These are phyloP conservation scores for Balamuthia mandrillaris DNA, from an alignment of 208 protist species.

Conservation along the genomic window DNA sequence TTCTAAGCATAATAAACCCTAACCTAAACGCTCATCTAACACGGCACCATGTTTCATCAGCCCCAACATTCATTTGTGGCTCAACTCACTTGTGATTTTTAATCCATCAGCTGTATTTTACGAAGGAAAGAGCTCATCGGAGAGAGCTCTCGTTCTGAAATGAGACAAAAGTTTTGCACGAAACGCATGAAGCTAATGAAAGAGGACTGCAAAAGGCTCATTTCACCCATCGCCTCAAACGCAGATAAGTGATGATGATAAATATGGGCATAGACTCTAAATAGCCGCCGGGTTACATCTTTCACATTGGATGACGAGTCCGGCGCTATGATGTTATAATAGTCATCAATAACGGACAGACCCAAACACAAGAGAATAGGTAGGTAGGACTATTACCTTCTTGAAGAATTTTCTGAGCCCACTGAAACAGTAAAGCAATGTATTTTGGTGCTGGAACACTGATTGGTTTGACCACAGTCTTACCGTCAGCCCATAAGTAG, in stretches of 20 bases:
- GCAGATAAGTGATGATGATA: background rate
- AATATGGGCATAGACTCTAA: slow-evolving; percentile 11
- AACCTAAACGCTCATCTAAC: too few species aligned
- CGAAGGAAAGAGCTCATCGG: background rate
- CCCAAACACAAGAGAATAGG: background rate
- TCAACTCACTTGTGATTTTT: too few species aligned
- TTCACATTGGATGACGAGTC: background rate
- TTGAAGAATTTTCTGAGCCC: background rate
- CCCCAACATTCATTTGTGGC: too few species aligned
- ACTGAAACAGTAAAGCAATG: background rate
- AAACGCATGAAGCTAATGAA: background rate
- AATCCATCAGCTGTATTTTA: background rate
- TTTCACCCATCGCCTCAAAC: slow-evolving; percentile 10
- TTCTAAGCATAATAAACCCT: too few species aligned
- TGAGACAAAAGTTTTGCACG: background rate
- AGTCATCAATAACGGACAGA: background rate
- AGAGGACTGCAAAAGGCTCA: slow-evolving; percentile 5
- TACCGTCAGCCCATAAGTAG: slow-evolving; percentile 11
- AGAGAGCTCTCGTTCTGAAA: background rate
- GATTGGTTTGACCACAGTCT: background rate
- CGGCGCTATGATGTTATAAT: background rate
- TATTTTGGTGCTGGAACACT: background rate
- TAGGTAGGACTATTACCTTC: background rate
- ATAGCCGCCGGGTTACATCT: background rate
- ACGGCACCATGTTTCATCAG: too few species aligned